These are phyloP conservation scores for Lasiosphaeria miniovina DNA, from an alignment of 495 filamentous ascomycete species.

Conservation along the genomic window DNA sequence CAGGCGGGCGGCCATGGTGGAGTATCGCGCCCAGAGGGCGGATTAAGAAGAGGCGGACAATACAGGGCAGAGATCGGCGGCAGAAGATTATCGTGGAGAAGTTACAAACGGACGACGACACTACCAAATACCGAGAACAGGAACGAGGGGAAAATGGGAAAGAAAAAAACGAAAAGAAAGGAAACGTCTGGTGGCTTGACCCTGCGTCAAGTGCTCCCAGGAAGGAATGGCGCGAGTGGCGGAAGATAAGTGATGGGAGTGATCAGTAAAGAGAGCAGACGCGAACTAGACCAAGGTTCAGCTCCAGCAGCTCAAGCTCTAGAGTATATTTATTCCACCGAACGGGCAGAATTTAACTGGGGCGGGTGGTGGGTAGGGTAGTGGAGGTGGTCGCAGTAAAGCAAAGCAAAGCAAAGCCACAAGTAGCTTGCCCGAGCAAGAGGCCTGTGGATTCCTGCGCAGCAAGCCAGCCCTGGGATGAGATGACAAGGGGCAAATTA, in stretches of 20 bases:
- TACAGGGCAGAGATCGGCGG: background rate
- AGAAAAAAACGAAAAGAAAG: conserved; percentile 5
- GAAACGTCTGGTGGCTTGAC: conserved; percentile 6
- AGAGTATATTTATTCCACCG: conserved; percentile 13
- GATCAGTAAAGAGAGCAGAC: too few species aligned
- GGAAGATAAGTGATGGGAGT: too few species aligned
- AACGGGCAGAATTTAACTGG: background rate
- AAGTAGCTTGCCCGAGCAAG: background rate
- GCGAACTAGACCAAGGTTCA: too few species aligned
- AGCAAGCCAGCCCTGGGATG: background rate
- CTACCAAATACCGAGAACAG: too few species aligned
- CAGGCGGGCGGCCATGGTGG: conserved; percentile 13
- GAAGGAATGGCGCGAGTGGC: too few species aligned
- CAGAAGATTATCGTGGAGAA: background rate
- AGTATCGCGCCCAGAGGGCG: conserved; percentile 19
- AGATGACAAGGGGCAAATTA: conserved; percentile 2
- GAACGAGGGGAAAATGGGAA: background rate
- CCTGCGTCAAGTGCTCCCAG: background rate
- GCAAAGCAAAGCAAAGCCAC: too few species aligned
- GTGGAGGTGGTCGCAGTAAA: conserved; percentile 3
- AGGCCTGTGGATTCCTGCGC: background rate
- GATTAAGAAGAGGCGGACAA: background rate
- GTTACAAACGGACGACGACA: too few species aligned
- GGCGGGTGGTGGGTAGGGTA: background rate
- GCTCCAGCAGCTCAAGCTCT: background rate